These are phyloP conservation scores for Citrus maxima DNA, from an alignment of 345 rosid species.

Conservation along the genomic window DNA sequence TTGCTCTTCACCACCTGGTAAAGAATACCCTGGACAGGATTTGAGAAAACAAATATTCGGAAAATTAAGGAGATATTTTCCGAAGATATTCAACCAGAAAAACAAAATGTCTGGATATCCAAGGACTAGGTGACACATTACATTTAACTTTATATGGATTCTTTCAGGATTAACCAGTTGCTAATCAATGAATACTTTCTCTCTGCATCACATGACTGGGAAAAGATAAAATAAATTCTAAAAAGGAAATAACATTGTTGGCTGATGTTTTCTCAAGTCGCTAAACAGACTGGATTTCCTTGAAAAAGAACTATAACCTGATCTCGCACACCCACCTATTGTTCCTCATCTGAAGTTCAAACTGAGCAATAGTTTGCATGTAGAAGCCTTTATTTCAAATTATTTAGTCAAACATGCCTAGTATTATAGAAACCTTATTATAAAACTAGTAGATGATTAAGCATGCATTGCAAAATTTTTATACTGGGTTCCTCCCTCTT, in stretches of 20 bases:
- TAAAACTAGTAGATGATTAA: neutral
- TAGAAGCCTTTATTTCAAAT: neutral
- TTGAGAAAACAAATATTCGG: neutral
- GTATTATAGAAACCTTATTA: neutral
- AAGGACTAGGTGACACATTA: neutral
- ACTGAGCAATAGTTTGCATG: neutral
- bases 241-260: neutral
- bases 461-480: neutral
- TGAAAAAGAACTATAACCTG: neutral
- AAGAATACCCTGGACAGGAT: conserved; percentile 29
- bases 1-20: conserved; percentile 25
- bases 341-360: neutral
- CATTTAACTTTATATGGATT: neutral
- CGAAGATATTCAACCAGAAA: neutral
- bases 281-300: neutral
- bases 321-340: neutral
- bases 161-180: neutral
- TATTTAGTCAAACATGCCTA: neutral
- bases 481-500: neutral
- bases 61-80: neutral
- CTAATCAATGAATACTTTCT: neutral
- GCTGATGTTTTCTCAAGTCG: neutral
- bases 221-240: neutral
- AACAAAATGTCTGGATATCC: too few relatives aligned
- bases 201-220: neutral